Evolutionary conservation across 768 basidiomycete species (phyloP), one percentile per base, ranked within the genome.

Genomic region (Tylopilus sp.): DNA sequence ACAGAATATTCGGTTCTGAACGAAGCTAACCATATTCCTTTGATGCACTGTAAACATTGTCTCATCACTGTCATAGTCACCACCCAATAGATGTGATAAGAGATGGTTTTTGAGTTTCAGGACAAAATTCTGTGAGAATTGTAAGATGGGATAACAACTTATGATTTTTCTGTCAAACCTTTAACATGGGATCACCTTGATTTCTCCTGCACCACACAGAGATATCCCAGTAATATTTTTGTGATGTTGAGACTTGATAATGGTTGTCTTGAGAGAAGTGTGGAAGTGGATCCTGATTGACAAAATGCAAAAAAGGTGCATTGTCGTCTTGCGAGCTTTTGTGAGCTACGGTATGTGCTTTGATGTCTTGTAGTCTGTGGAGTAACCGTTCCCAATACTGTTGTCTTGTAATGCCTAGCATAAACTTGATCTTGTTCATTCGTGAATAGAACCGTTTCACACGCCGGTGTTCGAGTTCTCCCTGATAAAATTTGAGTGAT

Each of bases 391-490:
- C 52, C n/a, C 63, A 50, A 1, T 53, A 40, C 30, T 68, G 56
- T 6, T 64, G 63, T 1, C 34, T 55, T 0, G 66, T 67, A 34
- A 79, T 75, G 19, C 74, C 71, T 0, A 40, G 17, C 0, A 43
- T 48, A 16, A 61, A 57, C 12, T 68, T 41, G 6, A 58, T 66
- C 53, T 41, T 41, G 40, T 77, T 77, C 76, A 71, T 74, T 0
- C 57, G 34, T 0, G 50, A 50, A 40, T 77, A 80, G 26, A 74
- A 61, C 0, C 51, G 56, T 59, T 81, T 80, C 11, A 74, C 61
- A 0, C 45, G 55, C 0, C 62, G 53, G 45, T 80, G 76, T 52
- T 76, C 67, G 0, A 67, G 63, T 52, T 78, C 75, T 3, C 55
- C 55, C 55, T 55, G 33, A 11, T n/a, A 19, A 21, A 4, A n/a